A percentile compares a stretch with the other conserved stretches of the same genome.
Evolutionary conservation across 305 asterid genomes (phyloP).

Genomic region (Rubia peregrina): DNA sequence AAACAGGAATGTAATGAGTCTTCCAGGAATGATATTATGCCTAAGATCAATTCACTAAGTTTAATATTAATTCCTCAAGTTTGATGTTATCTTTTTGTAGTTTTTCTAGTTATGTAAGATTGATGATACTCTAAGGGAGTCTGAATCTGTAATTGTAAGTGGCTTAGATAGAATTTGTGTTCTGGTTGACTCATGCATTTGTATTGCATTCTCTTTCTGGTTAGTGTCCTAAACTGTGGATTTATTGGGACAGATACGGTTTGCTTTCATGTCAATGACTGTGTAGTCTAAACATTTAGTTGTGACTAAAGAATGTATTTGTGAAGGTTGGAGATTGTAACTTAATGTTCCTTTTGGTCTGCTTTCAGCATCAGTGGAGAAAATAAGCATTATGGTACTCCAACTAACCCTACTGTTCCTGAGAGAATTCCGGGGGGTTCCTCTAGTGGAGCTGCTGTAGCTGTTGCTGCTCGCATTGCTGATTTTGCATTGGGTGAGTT

Average conservation of each 20-base stretch:
- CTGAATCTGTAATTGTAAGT: not conserved
- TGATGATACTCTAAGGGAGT: constrained; percentile 1
- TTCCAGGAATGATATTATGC: not conserved
- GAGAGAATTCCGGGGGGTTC: constrained; percentile 88
- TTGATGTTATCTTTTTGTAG: not conserved
- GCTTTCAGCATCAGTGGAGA: constrained; percentile 70
- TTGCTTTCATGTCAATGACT: not conserved
- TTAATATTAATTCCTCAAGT: not conserved
- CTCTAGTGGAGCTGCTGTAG: constrained; percentile 96
- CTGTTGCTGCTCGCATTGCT: constrained; percentile 81
- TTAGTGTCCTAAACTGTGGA: not conserved
- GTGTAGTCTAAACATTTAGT: not conserved
- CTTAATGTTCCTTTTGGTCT: constrained; percentile 7
- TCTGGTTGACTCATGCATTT: not conserved
- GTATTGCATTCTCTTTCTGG: not conserved
- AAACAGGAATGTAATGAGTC: not conserved
- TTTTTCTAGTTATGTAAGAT: not conserved
- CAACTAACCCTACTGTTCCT: constrained; percentile 83
- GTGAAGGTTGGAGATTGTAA: not conserved
- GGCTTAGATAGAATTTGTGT: not conserved
- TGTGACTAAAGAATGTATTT: not conserved
- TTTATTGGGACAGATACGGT: not conserved
- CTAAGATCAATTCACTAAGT: not conserved
- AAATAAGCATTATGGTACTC: constrained; percentile 75
- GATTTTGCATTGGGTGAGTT: constrained; percentile 91